Base-by-base conservation (phyloP, 2,329 filamentous ascomycete genomes). In the Cryphonectria japonica region DNA sequence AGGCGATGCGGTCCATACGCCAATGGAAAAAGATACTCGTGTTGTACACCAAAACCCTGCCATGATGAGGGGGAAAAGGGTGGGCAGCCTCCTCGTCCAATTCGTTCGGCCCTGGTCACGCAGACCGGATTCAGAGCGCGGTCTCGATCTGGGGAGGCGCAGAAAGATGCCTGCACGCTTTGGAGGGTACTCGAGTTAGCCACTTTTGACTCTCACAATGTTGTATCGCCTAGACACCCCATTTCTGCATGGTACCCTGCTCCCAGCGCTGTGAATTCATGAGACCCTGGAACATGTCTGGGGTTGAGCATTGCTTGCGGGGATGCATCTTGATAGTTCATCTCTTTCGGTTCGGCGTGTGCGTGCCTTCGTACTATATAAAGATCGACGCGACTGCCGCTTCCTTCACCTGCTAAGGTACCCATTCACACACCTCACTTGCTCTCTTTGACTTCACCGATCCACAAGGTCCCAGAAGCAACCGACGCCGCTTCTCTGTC, bases 291-390 rank as follows among this genome's bases (percentile, higher is more conserved):
- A 26, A n/a, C 6, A 19, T 50, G 46, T 41, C 34, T 41, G 39
- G 50, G 46, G 50, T 32, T 19, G 46, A 22, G 22, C 50, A 46
- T 39, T 39, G 65, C n/a, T 67, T 67, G 34, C 65, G 65, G 65
- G 50, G 65, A 9, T 50, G 54, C 13, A 41, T 59, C 46, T 57
- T 43, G 52, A 50, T 8, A 29, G 65, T 19, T 32, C 52, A 37
- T 34, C 41, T 52, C 34, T 32, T 57, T n/a, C 19, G 14, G 14
- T 26, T 19, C 16, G 19, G 4, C 37, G 26, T 67, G n/a, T n/a
- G 50, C 41, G 32, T 50, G 41, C 43, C 32, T 26, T 32, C 26
- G 7, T 22, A 22, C 11, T 39, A 39, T 67, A 67, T 57, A 67
- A 29, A 59, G 26, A 41, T 39, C 19, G 29, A 14, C 32, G 65